Evolutionary conservation across 495 filamentous ascomycete species (phyloP), one percentile per base, ranked within the genome.

Genomic region (Penicillium maclennaniae): DNA sequence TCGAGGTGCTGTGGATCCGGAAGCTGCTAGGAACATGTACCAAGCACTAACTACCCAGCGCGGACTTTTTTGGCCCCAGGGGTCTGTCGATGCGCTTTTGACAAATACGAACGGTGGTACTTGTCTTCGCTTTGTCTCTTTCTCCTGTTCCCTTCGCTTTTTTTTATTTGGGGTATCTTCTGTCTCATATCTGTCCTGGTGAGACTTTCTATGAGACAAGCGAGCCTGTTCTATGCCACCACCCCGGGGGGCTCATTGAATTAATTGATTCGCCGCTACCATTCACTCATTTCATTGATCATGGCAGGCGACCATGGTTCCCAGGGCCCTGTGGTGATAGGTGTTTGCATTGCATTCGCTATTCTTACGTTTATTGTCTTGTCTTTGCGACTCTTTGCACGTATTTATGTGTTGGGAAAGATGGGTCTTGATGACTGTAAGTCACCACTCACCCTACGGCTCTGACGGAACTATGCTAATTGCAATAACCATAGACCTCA

Each of bases 361-460:
- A 42, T 59, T 7, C 40, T 72, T 45, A 70, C 66, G 6, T 63
- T 71, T 17, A 10, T 70, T n/a, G 68, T 74, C 12, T 38, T 74
- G n/a, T 45, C 27, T 43, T 55, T 74, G 41, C 54, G 71, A 28
- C 56, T 74, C 31, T 74, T 74, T 51, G 56, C 71, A 1, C 67
- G 71, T 7, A 44, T 70, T 20, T 68, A 60, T 50, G 69, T 74
- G 1, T 36, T 72, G 43, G 58, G 62, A 14, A 56, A 62, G 37
- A 67, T 72, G 64, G 65, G 68, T 2, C 2, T 64, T 1, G 71
- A 74, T 54, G 71, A 74, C 43, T 73, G 70, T 71, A 54, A 50
- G 69, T 69, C 5, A 25, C 21, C 16, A 31, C 41, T 26, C 16
- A 25, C 41, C 19, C 20, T 5, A 1, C 25, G 2, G 19, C 15